phyloP scores from a whole-genome alignment of 345 rosid species.

The Raphanus raphanistrum region DNA sequence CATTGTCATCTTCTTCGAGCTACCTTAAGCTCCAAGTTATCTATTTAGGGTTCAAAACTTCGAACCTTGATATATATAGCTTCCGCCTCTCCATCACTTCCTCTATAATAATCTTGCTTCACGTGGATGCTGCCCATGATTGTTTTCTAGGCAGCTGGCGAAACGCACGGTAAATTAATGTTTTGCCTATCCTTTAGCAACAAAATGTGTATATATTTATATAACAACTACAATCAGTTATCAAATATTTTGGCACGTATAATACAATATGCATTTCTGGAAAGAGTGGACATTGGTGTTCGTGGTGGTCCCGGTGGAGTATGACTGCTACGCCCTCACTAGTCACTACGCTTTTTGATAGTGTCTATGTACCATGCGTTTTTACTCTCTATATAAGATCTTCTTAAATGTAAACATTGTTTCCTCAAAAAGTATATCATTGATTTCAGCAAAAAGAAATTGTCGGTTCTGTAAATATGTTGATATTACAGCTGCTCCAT shows the following conservation, averaged over 20 bases:
- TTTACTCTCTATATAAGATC: conserved; percentile 4
- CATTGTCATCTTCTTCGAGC: too few species aligned
- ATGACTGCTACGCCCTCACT: conserved; percentile 24
- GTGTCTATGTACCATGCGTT: conserved; percentile 30
- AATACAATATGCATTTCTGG: conserved; percentile 13
- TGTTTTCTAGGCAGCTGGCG: conserved; percentile 26
- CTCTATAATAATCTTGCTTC: conserved; percentile 9
- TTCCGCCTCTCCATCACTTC: too few species aligned
- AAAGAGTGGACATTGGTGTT: conserved; percentile 26
- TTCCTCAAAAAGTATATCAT: background rate
- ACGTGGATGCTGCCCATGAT: conserved; percentile 33
- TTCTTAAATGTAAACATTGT: background rate
- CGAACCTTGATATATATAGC: too few species aligned
- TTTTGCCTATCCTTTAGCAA: background rate
- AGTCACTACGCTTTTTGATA: background rate
- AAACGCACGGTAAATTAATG: conserved; percentile 28
- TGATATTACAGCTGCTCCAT: background rate
- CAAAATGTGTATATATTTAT: too few species aligned
- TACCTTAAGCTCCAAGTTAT: too few species aligned
- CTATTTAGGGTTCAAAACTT: too few species aligned
- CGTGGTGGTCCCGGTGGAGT: conserved; percentile 30
- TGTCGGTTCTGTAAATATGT: background rate
- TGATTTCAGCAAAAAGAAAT: background rate
- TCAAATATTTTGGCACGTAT: conserved; percentile 19
- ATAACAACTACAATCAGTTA: background rate